Base-by-base conservation (phyloP, 768 basidiomycete genomes). In the Lentinula aciculospora region DNA sequence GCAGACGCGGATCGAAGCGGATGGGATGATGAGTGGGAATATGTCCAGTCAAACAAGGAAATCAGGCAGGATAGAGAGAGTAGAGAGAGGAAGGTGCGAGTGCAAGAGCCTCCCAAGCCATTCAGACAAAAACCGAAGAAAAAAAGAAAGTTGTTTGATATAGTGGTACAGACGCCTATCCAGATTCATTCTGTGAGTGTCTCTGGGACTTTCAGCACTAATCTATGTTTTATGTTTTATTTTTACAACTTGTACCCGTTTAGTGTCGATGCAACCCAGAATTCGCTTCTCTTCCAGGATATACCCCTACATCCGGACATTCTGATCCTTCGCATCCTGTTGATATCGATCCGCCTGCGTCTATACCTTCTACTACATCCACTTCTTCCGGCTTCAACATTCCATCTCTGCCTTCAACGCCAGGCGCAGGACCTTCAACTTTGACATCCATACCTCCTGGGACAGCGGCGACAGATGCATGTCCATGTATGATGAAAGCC, bases 181-280 rank as follows among this genome's bases (percentile, higher is more conserved):
- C 86, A 91, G 56, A 84, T 98, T 49, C 82, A 97, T 53, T 94
- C 94, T 17, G 91, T 92, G 60, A 74, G 88, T 53, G 12, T 75
- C 50, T 50, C 34, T 40, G n/a, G n/a, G n/a, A n/a, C 40, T 56
- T 51, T 28, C 47, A 19, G 28, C 42, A 21, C 17, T 27, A n/a
- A n/a, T 31, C 15, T 10, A 12, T 53, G 4, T 17, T n/a, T 31
- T 7, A 2, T 25, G 10, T 47, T 51, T 58, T 28, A 29, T 15
- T 23, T 53, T 54, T 29, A 45, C 34, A 23, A 21, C 51, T 34
- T 17, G 39, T 27, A 12, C 36, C 12, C 40, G 47, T 31, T 51
- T 62, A 91, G 88, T 93, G 90, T 68, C 84, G 85, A 21, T 94
- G 92, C 67, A 87, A 90, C 63, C 81, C 86, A 0, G 85, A 92